phyloP scores from a whole-genome alignment of 805 yeast species.

The Barnettozyma wickerhamii region DNA sequence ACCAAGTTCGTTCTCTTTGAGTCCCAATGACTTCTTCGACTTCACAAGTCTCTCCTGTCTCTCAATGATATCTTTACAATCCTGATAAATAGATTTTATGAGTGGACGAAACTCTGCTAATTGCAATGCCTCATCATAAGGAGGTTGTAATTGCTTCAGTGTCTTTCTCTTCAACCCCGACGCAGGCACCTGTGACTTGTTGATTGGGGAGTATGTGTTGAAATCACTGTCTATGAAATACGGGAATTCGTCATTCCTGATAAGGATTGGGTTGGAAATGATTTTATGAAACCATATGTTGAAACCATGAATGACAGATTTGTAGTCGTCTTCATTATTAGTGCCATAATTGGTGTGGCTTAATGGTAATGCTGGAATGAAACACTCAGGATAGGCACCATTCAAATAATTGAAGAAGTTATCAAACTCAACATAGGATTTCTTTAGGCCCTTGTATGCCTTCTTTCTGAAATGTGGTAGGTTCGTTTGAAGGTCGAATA shows the following conservation, averaged over 20 bases:
- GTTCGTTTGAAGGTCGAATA: conserved; percentile 65
- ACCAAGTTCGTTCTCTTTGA: conserved; percentile 54
- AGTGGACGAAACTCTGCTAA: conserved; percentile 84
- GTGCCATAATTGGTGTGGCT: conserved; percentile 74
- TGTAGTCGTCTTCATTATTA: conserved; percentile 78
- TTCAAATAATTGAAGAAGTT: conserved; percentile 73
- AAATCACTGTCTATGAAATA: conserved; percentile 79
- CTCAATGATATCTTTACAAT: conserved; percentile 43
- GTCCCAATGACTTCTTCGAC: conserved; percentile 42
- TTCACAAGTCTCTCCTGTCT: conserved; percentile 55
- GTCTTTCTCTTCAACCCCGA: conserved; percentile 87
- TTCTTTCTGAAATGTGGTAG: conserved; percentile 73
- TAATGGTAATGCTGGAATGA: conserved; percentile 84
- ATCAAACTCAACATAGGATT: conserved; percentile 75
- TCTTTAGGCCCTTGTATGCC: conserved; percentile 65
- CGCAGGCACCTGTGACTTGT: conserved; percentile 60
- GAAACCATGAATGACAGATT: conserved; percentile 50
- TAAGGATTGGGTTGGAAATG: conserved; percentile 67
- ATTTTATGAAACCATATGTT: conserved; percentile 87
- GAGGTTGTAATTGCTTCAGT: conserved; percentile 86
- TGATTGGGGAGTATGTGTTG: conserved; percentile 43
- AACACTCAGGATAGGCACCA: conserved; percentile 83
- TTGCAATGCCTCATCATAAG: conserved; percentile 80
- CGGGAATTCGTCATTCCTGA: conserved; percentile 84
- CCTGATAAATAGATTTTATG: conserved; percentile 69